Evolutionary conservation across 805 yeast genomes (phyloP).

Genomic region (Wickerhamomyces pijperi): DNA sequence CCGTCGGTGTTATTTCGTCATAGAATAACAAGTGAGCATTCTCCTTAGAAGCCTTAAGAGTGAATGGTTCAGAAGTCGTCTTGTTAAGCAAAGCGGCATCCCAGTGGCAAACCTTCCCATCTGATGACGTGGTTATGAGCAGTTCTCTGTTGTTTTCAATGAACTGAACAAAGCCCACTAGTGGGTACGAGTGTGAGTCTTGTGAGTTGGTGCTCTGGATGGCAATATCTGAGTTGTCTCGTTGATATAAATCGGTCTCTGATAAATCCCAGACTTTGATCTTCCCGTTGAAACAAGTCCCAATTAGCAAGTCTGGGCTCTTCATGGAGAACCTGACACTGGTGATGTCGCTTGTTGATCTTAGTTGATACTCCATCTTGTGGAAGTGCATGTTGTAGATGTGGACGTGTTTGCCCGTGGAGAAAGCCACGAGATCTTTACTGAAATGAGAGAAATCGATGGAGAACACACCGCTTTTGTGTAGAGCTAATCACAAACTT

Average conservation of each 20-base stretch:
- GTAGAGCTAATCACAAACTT: conserved; percentile 3
- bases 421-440: conserved; percentile 12
- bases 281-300: conserved; percentile 39
- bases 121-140: conserved; percentile 20
- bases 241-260: no score
- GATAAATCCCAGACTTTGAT: no score
- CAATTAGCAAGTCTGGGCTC: conserved; percentile 30
- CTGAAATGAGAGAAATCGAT: conserved; percentile 11
- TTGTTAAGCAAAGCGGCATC: conserved; percentile 16
- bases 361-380: conserved; percentile 26
- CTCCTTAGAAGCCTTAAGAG: conserved; percentile 15
- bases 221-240: no score
- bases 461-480: conserved; percentile 6
- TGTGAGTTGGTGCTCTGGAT: conserved; percentile 7
- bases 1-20: conserved; percentile 22
- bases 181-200: conserved; percentile 16
- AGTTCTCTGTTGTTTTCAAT: conserved; percentile 11
- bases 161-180: conserved; percentile 12
- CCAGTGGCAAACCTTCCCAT: conserved; percentile 22
- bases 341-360: conserved; percentile 28
- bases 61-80: conserved; percentile 13
- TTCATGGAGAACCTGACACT: conserved; percentile 28
- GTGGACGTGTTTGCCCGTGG: conserved; percentile 7
- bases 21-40: conserved; percentile 9
- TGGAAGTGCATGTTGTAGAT: conserved; percentile 16